Evolutionary conservation across 257 asterid genomes (phyloP), one percentile per base, ranked within the genome.

Genomic region (Paulownia fortunei): DNA sequence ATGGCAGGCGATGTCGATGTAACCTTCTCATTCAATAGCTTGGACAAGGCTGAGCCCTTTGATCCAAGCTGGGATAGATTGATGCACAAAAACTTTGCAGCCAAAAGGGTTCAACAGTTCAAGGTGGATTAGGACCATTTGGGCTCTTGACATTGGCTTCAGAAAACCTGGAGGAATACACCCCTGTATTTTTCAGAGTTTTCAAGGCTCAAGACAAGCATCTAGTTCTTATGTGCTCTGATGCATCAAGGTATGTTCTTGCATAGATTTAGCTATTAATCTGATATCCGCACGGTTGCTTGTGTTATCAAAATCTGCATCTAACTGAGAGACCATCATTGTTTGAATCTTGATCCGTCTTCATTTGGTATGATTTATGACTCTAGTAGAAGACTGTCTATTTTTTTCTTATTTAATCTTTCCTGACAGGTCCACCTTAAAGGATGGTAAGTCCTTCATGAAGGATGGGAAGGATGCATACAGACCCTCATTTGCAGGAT

Each of bases 1-100:
- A 44, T 77, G 79, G 34, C 64, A 86, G 93, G 92, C 92, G 95
- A 90, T 62, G 90, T 88, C n/a, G 91, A 90, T 46, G 89, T 88
- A 10, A 69, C 74, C 15, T 90, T 90, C 82, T 59, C 89, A 0
- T 81, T 90, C 39, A 21, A 61, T 2, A 88, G 92, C 82, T 78
- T 90, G 83, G 92, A 87, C 16, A 87, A 81, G 12, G 92, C 93
- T 1, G 94, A 89, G 79, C 6, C 78, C 23, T 89, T 86, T 18
- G 85, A 89, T 72, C 81, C 81, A 2, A 82, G 59, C 1, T 89
- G 92, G 94, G 91, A 82, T 47, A 77, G 83, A n/a, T 81, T 47
- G 86, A 88, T 54, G 92, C 86, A 1, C 87, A 89, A 78, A 83
- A 66, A 37, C 8, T 89, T 1, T 88, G 94, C 7, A 23, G 87